These are phyloP conservation scores for Cupressus sempervirens DNA, from an alignment of 75 land plant species.

Conservation along the genomic window DNA sequence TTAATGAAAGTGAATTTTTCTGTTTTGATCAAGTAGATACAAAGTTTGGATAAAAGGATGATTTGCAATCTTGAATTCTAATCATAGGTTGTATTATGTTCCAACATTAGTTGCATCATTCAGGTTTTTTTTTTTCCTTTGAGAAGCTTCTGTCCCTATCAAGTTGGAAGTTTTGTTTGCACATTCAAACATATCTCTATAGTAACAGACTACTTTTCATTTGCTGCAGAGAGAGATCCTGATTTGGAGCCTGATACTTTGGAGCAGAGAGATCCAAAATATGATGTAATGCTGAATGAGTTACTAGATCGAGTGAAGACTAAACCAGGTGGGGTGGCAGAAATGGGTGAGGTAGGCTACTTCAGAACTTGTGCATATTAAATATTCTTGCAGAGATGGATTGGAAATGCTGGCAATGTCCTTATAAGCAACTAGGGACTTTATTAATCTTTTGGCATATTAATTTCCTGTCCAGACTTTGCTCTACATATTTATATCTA, in stretches of 20 bases:
- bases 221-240: constrained; percentile 19
- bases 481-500: too few relatives aligned
- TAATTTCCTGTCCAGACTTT: neutral
- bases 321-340: constrained; percentile 68
- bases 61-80: neutral
- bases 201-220: neutral
- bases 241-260: constrained; percentile 17
- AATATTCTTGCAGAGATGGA: neutral
- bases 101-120: neutral
- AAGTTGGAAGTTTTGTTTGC: neutral
- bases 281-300: constrained; percentile 73
- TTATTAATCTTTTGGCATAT: neutral
- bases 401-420: neutral
- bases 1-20: neutral
- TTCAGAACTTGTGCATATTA: constrained; percentile 3
- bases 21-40: neutral
- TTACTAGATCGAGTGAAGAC: constrained; percentile 67
- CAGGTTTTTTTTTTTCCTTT: neutral
- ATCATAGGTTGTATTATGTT: neutral
- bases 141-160: neutral
- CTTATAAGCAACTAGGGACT: neutral
- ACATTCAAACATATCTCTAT: neutral
- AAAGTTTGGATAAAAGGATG: neutral
- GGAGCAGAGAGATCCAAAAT: constrained; percentile 66
- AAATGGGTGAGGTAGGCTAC: constrained; percentile 75